Evolutionary conservation across 1,284 basidiomycete genomes (phyloP), one percentile per base, ranked within the genome.

Genomic region (Naganishia liquefaciens): DNA sequence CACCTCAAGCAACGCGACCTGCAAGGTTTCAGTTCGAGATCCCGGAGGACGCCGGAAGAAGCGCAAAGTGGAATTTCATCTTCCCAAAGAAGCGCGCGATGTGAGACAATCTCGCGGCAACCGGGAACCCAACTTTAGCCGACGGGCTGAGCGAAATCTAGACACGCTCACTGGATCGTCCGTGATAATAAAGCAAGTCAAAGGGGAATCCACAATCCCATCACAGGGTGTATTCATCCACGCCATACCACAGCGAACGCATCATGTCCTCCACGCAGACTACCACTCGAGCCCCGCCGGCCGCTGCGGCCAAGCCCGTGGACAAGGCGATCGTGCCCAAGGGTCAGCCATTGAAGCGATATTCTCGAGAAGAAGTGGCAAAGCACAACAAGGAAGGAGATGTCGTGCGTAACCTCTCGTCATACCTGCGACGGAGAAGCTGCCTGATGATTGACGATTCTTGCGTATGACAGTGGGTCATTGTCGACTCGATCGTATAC

Each of bases 401-500:
- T 76, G 76, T 91, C 68, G 64, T 65, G 23, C 51, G 62, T 55
- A 2, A 15, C 39, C 23, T 9, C 40, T 54, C 23, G 51, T 17
- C 5, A 23, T 15, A n/a, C 17, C 17, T 33, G n/a, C 25, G 17
- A 37, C 19, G 21, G 11, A 39, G 13, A 19, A 15, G 33, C 21
- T 5, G 3, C 13, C 62, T 28, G 40, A 25, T 28, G 21, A 44
- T 10, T 30, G 37, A 40, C 25, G 11, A 13, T 51, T n/a, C 39
- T 57, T 19, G 33, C 13, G 33, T 9, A 15, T 3, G 15, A 28
- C 47, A 65, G 64, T 93, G 90, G 89, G 80, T 92, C 70, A 84
- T 91, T 68, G 83, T 94, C 70, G 91, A 93, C 76, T 83, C 87
- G 23, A 88, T 86, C 72, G 89, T 93, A 33, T 93, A 88, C 77